These are phyloP conservation scores for Phytophthora nicotianae DNA, from an alignment of 352 stramenopile genomes.

Conservation along the genomic window DNA sequence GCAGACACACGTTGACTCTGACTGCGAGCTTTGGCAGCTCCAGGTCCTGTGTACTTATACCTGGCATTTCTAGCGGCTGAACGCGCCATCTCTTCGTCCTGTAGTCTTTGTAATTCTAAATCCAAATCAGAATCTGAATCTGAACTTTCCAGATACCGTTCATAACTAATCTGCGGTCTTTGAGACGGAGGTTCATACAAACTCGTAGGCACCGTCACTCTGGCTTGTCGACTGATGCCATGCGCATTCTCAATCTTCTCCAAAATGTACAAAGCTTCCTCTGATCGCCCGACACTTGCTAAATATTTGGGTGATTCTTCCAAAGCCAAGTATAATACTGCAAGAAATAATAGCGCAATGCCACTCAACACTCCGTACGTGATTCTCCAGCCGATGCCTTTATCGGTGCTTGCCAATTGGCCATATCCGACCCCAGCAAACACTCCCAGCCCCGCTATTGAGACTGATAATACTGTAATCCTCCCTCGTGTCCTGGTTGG, in stretches of 20 bases:
- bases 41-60: conserved; percentile 24
- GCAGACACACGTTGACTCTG: conserved; percentile 28
- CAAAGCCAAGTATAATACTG: conserved; percentile 36
- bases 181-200: conserved; percentile 58
- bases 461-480: conserved; percentile 56
- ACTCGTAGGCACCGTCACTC: conserved; percentile 62
- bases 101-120: conserved; percentile 14
- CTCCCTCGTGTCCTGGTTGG: conserved; percentile 63
- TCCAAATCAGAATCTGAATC: conserved; percentile 33
- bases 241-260: conserved; percentile 64
- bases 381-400: conserved; percentile 34
- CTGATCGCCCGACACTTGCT: conserved; percentile 56
- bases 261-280: conserved; percentile 61
- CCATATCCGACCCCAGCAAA: conserved; percentile 48
- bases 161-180: conserved; percentile 32
- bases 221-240: conserved; percentile 57
- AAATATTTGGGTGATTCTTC: conserved; percentile 77
- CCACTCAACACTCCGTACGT: conserved; percentile 38
- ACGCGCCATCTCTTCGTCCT: conserved; percentile 10
- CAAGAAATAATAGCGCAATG: conserved; percentile 30
- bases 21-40: conserved; percentile 18
- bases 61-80: not conserved
- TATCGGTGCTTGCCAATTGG: conserved; percentile 25
- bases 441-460: conserved; percentile 47
- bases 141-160: conserved; percentile 28